Conservation (phyloP, 1,284 basidiomycete genomes). For the Lentinus polychrous region DNA sequence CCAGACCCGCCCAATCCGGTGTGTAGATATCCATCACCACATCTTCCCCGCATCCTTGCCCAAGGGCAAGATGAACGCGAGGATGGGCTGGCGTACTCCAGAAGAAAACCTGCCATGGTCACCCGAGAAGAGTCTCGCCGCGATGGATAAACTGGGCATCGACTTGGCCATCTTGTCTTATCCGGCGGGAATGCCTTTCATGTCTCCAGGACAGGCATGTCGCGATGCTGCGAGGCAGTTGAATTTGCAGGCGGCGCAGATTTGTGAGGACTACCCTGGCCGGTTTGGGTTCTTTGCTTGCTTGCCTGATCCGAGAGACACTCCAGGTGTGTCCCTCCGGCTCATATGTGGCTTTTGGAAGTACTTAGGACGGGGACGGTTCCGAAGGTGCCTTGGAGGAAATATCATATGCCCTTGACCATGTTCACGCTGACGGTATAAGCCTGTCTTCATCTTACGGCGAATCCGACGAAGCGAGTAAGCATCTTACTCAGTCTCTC, state of each 20-base stretch:
- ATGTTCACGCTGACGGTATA: constrained; percentile 53
- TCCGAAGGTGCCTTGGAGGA: constrained; percentile 48
- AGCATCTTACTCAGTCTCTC: constrained; percentile 3
- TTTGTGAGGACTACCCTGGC: constrained; percentile 39
- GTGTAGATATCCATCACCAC: constrained; percentile 70
- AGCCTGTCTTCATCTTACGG: constrained; percentile 61
- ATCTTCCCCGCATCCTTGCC: constrained; percentile 47
- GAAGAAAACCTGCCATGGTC: constrained; percentile 58
- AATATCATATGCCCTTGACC: constrained; percentile 51
- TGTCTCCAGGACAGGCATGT: constrained; percentile 35
- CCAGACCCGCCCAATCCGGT: constrained; percentile 8
- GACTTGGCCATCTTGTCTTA: constrained; percentile 58
- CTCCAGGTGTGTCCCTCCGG: constrained; percentile 37
- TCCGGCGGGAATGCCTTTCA: constrained; percentile 44
- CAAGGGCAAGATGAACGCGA: constrained; percentile 33
- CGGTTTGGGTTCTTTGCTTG: constrained; percentile 64
- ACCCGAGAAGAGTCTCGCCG: constrained; percentile 44
- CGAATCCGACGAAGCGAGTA: constrained; percentile 23
- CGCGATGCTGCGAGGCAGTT: constrained; percentile 35
- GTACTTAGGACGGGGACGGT: not conserved
- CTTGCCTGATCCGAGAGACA: constrained; percentile 52
- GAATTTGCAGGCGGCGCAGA: constrained; percentile 40
- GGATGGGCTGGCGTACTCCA: constrained; percentile 56
- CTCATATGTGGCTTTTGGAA: not conserved
- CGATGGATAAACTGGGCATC: constrained; percentile 52